phyloP scores from a whole-genome alignment of 2,329 filamentous ascomycete genomes.

The Karstenula rhodostoma region DNA sequence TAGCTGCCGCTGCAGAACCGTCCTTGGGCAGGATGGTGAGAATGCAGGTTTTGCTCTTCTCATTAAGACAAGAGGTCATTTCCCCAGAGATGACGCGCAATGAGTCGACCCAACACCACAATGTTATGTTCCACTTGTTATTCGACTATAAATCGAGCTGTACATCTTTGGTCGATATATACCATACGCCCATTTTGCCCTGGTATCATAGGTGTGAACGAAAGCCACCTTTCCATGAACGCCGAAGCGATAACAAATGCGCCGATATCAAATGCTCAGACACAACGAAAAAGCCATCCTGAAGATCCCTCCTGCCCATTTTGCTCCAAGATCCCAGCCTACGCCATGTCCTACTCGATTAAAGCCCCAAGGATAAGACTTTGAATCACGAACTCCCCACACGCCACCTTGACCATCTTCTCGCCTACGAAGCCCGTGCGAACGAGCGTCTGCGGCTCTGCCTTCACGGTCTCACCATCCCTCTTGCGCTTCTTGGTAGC shows the following conservation, averaged over 20 bases:
- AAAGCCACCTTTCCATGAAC: constrained; percentile 3
- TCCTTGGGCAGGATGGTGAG: constrained; percentile 62
- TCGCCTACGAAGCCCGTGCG: constrained; percentile 50
- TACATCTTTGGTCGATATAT: background rate
- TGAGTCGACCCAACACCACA: too few species aligned
- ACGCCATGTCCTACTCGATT: constrained; percentile 57
- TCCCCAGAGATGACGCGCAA: too few species aligned
- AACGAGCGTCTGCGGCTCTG: constrained; percentile 30
- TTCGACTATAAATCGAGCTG: background rate
- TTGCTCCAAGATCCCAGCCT: too few species aligned
- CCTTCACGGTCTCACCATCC: constrained; percentile 36
- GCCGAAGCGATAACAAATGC: background rate
- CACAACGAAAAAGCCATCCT: background rate
- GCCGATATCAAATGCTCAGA: background rate
- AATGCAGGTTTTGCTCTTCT: constrained; percentile 83
- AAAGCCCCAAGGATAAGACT: constrained; percentile 87
- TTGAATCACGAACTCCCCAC: constrained; percentile 89
- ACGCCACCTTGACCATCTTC: constrained; percentile 71
- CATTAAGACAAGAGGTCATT: constrained; percentile 78
- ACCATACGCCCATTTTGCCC: background rate
- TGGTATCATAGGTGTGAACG: constrained; percentile 7
- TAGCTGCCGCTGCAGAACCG: constrained; percentile 58
- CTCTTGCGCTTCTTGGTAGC: constrained; percentile 55
- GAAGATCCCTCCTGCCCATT: background rate
- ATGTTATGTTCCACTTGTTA: too few species aligned